A percentile compares a stretch with the other conserved stretches of the same genome.
phyloP scores from a whole-genome alignment of 108 stramenopile species.

The Cafeteria roenbergensis region DNA sequence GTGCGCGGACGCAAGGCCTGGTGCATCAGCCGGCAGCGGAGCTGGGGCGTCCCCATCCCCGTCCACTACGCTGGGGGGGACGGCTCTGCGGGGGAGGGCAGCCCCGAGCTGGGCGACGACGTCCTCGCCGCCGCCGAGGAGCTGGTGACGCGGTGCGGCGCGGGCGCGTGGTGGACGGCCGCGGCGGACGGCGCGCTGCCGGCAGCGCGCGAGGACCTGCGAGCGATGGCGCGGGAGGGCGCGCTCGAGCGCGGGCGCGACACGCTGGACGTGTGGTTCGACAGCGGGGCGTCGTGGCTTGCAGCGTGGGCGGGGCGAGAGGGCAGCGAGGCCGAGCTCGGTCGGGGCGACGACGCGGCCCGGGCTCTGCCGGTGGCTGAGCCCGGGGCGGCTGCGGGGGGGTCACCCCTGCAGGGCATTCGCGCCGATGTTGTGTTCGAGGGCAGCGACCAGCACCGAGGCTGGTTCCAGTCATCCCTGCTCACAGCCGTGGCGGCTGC shows the following conservation, averaged over 20 bases:
- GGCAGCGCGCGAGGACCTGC: background rate
- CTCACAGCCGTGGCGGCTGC: slow-evolving; percentile 78
- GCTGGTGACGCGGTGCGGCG: slow-evolving; percentile 71
- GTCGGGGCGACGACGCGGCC: slow-evolving; percentile 26
- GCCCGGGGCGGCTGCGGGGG: too few relatives aligned
- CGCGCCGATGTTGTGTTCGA: slow-evolving; percentile 28
- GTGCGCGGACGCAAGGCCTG: slow-evolving; percentile 79
- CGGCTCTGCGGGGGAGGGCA: too few relatives aligned
- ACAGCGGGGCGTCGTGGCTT: slow-evolving; percentile 91
- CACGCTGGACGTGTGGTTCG: slow-evolving; percentile 99
- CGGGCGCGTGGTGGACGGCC: slow-evolving; percentile 86
- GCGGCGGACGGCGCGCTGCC: slow-evolving; percentile 55
- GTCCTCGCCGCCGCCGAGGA: slow-evolving; percentile 67
- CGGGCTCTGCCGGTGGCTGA: too few relatives aligned
- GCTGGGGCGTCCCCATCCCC: slow-evolving; percentile 97
- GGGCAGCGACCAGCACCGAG: slow-evolving; percentile 81
- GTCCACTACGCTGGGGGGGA: too few relatives aligned
- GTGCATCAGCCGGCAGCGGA: slow-evolving; percentile 95
- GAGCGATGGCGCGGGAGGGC: background rate
- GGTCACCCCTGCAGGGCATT: too few relatives aligned
- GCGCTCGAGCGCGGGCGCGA: slow-evolving; percentile 63
- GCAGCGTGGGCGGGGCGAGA: slow-evolving; percentile 57
- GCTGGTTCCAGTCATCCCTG: slow-evolving; percentile 96
- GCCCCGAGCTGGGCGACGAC: slow-evolving; percentile 49
- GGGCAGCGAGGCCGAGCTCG: slow-evolving; percentile 59